Conservation (phyloP, 1,284 basidiomycete species). For the Rhodotorula sp. region DNA sequence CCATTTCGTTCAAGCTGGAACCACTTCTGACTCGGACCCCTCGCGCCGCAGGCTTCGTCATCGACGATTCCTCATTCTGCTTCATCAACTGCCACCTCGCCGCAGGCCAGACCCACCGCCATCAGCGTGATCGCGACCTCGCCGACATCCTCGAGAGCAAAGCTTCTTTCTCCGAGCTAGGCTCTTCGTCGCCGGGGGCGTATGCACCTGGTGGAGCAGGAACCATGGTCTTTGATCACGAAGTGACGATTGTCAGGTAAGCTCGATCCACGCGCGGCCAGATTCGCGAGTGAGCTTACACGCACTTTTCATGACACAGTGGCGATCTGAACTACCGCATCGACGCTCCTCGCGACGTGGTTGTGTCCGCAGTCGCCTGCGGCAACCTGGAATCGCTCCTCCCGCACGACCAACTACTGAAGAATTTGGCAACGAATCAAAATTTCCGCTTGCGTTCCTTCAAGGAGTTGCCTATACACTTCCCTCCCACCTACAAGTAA, state of each 20-base stretch:
- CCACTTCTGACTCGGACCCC: constrained; percentile 53
- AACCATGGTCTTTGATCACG: constrained; percentile 90
- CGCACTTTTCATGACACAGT: constrained; percentile 48
- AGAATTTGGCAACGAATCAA: constrained; percentile 85
- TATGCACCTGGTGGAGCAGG: constrained; percentile 91
- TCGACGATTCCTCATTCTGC: constrained; percentile 76
- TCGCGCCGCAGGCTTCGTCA: constrained; percentile 69
- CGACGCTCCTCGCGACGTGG: constrained; percentile 79
- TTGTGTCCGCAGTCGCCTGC: constrained; percentile 62
- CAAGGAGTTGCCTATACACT: constrained; percentile 74
- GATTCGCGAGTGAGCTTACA: too few species aligned
- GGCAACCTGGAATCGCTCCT: constrained; percentile 59
- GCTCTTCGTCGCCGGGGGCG: constrained; percentile 50
- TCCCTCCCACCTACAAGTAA: constrained; percentile 86
- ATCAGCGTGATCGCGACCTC: constrained; percentile 79
- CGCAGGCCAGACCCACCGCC: constrained; percentile 80
- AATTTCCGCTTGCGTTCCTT: constrained; percentile 82
- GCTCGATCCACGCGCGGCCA: too few species aligned
- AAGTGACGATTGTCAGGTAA: constrained; percentile 72
- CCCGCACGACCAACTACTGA: constrained; percentile 80
- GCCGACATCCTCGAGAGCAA: constrained; percentile 87
- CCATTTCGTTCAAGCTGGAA: constrained; percentile 61
- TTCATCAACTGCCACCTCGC: constrained; percentile 96
- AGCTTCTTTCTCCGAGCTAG: constrained; percentile 59
- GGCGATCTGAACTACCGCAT: constrained; percentile 90